Conservation (phyloP, 257 asterid genomes). For the Solanum rostratum region DNA sequence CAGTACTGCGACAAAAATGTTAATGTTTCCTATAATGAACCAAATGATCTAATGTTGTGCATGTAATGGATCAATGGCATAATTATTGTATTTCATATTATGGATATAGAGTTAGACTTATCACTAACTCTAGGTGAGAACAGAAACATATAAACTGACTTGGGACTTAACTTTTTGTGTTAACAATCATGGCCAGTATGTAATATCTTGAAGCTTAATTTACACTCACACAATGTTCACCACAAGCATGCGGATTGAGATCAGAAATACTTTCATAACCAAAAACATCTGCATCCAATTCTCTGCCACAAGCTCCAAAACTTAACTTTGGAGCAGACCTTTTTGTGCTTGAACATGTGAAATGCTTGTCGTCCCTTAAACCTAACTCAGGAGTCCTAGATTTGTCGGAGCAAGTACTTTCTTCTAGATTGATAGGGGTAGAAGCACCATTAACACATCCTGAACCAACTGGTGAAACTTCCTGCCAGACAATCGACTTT, state of each 20-base stretch:
- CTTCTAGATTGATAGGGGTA: conserved; percentile 31
- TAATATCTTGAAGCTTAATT: neutral
- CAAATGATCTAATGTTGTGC: neutral
- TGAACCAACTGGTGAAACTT: conserved; percentile 48
- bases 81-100: neutral
- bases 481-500: conserved; percentile 26
- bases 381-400: conserved; percentile 28
- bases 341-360: conserved; percentile 24
- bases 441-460: conserved; percentile 31
- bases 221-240: conserved; percentile 50
- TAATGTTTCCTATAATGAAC: neutral
- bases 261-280: conserved; percentile 15
- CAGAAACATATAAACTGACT: neutral
- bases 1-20: neutral
- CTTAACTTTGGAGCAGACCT: conserved; percentile 23
- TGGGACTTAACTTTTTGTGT: neutral
- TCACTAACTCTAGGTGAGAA: neutral
- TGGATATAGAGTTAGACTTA: neutral
- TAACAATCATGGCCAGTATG: neutral
- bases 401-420: conserved; percentile 39
- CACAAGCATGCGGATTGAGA: conserved; percentile 23
- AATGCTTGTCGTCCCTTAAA: conserved; percentile 16
- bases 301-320: conserved; percentile 21
- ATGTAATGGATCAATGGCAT: neutral
- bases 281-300: conserved; percentile 16